Conservation (phyloP, 2,329 filamentous ascomycete genomes). For the Paradendryphiella salina region DNA sequence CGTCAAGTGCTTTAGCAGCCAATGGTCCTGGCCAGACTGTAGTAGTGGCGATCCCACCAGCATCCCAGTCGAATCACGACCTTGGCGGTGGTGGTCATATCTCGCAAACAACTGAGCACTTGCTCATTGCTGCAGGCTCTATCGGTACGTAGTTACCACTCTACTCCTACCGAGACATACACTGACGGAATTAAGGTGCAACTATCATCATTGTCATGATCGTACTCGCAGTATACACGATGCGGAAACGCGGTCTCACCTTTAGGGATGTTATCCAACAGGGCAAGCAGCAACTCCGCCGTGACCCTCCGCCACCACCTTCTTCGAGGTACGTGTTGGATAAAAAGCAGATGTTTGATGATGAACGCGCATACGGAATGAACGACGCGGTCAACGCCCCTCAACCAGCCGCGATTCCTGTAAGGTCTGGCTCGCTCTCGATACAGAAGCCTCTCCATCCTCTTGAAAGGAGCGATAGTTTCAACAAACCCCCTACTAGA, state of each 20-base stretch:
- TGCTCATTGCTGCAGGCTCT: conserved; percentile 48
- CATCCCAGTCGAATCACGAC: conserved; percentile 17
- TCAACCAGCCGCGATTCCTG: conserved; percentile 22
- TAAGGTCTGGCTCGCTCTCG: conserved; percentile 34
- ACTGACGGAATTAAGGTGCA: conserved; percentile 37
- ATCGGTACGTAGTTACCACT: conserved; percentile 34
- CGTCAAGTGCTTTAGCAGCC: conserved; percentile 24
- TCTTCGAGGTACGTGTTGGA: conserved; percentile 32
- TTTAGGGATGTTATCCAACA: conserved; percentile 34
- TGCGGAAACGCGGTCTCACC: conserved; percentile 46
- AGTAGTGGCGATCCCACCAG: conserved; percentile 28
- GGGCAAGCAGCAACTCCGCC: conserved; percentile 28
- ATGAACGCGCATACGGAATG: conserved; percentile 31
- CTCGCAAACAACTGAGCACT: conserved; percentile 45
- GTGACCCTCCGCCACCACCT: conserved; percentile 28
- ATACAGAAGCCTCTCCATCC: conserved; percentile 37
- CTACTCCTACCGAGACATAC: not conserved
- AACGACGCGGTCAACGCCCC: conserved; percentile 34
- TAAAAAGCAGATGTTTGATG: conserved; percentile 28
- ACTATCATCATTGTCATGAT: conserved; percentile 47
- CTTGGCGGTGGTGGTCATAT: conserved; percentile 25
- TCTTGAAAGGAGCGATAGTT: conserved; percentile 38
- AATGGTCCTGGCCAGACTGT: conserved; percentile 34
- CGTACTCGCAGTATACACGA: conserved; percentile 42
- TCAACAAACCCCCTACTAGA: conserved; percentile 24